phyloP scores from a whole-genome alignment of 2,329 filamentous ascomycete genomes.

The Rhynchosporium secalis region DNA sequence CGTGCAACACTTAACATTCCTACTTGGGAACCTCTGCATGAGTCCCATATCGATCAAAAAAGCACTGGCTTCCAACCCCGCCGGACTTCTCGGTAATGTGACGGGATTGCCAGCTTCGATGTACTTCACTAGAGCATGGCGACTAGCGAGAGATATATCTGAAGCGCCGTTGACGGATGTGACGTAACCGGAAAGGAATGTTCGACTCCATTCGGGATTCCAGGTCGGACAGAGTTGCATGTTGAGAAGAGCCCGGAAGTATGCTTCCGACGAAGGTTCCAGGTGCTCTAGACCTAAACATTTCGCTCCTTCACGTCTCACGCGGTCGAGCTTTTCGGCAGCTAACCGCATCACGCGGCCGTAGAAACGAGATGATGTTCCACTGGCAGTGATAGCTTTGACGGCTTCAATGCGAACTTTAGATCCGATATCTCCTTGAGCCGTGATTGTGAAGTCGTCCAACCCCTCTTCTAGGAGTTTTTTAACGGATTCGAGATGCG shows the following conservation, averaged over 20 bases:
- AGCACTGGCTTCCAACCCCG: conserved; percentile 68
- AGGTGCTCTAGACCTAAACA: conserved; percentile 40
- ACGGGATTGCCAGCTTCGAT: conserved; percentile 43
- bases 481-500: conserved; percentile 22
- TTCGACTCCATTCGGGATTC: conserved; percentile 22
- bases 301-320: conserved; percentile 67
- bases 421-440: conserved; percentile 87
- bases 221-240: conserved; percentile 1
- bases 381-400: conserved; percentile 44
- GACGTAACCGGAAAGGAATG: conserved; percentile 53
- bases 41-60: conserved; percentile 76
- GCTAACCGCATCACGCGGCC: conserved; percentile 62
- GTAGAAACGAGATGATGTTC: conserved; percentile 13
- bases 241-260: not conserved
- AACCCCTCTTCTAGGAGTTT: conserved; percentile 56
- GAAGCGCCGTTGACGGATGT: conserved; percentile 79
- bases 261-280: not conserved
- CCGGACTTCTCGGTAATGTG: conserved; percentile 61
- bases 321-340: conserved; percentile 86
- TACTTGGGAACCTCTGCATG: conserved; percentile 46
- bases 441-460: conserved; percentile 88
- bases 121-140: conserved; percentile 61
- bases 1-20: conserved; percentile 53
- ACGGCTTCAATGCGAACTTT: conserved; percentile 80
- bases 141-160: conserved; percentile 68